Conservation (phyloP, 495 filamentous ascomycete species). For the Neurospora sp. region DNA sequence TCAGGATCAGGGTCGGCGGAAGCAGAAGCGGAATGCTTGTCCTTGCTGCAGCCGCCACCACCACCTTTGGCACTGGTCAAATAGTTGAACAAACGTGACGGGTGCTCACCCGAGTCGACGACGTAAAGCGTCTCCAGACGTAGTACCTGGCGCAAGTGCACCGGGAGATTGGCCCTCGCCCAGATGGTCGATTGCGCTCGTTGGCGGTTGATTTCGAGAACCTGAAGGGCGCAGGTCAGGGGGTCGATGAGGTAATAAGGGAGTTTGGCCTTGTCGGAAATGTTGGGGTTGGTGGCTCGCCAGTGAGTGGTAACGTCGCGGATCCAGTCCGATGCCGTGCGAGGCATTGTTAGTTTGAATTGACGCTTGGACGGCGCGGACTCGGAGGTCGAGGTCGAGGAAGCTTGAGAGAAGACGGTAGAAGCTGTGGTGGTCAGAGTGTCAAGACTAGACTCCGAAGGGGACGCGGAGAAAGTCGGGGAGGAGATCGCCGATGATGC, state of each 20-base stretch:
- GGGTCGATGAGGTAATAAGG: neutral
- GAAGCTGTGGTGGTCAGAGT: neutral
- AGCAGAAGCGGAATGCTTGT: neutral
- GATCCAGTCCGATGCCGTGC: neutral
- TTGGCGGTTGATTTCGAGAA: neutral
- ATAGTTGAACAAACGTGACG: neutral
- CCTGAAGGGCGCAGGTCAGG: neutral
- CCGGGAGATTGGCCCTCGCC: neutral
- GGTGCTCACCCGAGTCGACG: neutral
- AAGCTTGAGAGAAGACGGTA: neutral
- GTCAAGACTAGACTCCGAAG: neutral
- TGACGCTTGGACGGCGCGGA: neutral
- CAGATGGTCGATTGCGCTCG: neutral
- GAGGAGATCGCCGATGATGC: neutral
- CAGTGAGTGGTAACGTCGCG: neutral
- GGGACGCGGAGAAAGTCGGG: neutral
- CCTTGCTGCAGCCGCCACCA: neutral
- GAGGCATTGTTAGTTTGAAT: neutral
- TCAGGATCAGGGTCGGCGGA: neutral
- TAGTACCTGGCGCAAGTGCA: neutral
- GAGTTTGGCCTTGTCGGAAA: neutral
- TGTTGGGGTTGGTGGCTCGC: neutral
- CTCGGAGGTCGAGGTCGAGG: neutral
- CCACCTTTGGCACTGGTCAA: neutral
- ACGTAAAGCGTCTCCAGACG: neutral